Evolutionary conservation across 192 early-diverging fungal species (phyloP), one percentile per base, ranked within the genome.

Genomic region (Kappamyces sp.): DNA sequence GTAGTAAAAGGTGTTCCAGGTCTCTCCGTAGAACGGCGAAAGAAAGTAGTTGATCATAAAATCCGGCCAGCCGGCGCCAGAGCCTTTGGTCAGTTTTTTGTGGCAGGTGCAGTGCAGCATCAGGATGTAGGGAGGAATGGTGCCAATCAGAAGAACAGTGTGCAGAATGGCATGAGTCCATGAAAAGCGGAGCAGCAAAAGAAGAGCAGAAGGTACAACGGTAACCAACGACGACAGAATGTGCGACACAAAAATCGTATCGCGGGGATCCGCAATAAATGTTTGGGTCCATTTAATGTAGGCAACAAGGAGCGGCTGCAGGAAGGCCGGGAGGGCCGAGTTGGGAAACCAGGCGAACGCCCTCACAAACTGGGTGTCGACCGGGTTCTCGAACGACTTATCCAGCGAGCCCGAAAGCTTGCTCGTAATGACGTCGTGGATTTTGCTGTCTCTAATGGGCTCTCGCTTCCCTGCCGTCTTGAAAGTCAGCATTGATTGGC

Each of bases 1-100:
- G 44, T 55, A 68, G 60, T 61, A 70, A 65, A 63, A 74, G 13
- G 72, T 69, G 37, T 58, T 61, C 49, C 51, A 69, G 31, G 70
- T 72, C 48, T 73, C 64, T 0, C 72, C 64, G 47, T 62, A 69
- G 64, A 73, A 66, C 5, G 68, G 65, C 7, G 39, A 49, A 3
- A 65, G 34, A n/a, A 70, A 5, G 34, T 68, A 64, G 36, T 62
- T 57, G 41, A 73, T 35, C 46, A 55, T 43, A 33, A 36, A 36
- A 48, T 73, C 55, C 32, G 67, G 49, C 3, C 36, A 32, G 40
- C 55, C 39, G 38, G 53, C 6, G 32, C 41, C 6, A 42, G 36
- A 37, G 46, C 12, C 41, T 6, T 57, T 66, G 40, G 43, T 47
- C 5, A 51, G 23, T 0, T 12, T 15, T 38, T 67, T 49, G 50